A percentile compares a stretch with the other conserved stretches of the same genome.
Evolutionary conservation across 129 eudicot species (phyloP).

Genomic region (Artemisia argyi): DNA sequence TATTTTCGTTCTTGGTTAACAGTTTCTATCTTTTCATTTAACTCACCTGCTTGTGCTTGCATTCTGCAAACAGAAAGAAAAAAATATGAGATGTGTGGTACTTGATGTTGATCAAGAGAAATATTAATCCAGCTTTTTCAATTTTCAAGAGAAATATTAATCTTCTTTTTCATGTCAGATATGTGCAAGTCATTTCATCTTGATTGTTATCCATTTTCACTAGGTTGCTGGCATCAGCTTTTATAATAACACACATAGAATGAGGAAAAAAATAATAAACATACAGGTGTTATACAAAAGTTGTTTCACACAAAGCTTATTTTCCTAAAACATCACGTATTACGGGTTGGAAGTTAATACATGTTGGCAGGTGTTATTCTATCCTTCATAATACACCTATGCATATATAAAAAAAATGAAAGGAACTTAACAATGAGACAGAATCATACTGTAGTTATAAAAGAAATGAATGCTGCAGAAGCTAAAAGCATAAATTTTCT

Average conservation of each 20-base stretch:
- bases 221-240: neutral
- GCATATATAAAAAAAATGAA: neutral
- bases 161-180: too few species aligned
- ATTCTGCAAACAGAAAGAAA: constrained; percentile 38
- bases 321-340: neutral
- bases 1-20: constrained; percentile 90
- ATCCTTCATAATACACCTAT: constrained; percentile 1
- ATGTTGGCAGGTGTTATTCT: constrained; percentile 10
- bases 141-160: too few species aligned
- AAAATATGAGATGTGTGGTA: neutral
- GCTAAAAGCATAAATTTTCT: neutral
- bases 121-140: too few species aligned
- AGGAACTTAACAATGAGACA: neutral
- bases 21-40: constrained; percentile 67
- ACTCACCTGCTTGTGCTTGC: constrained; percentile 72
- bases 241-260: neutral
- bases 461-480: neutral
- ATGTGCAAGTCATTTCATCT: too few species aligned
- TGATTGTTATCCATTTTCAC: too few species aligned
- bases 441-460: neutral
- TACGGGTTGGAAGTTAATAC: neutral
- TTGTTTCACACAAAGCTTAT: neutral
- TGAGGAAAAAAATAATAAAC: neutral
- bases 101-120: too few species aligned
- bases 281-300: neutral